These are phyloP conservation scores for Nakaseomyces bracarensis DNA, from an alignment of 1,139 yeast species.

Conservation along the genomic window DNA sequence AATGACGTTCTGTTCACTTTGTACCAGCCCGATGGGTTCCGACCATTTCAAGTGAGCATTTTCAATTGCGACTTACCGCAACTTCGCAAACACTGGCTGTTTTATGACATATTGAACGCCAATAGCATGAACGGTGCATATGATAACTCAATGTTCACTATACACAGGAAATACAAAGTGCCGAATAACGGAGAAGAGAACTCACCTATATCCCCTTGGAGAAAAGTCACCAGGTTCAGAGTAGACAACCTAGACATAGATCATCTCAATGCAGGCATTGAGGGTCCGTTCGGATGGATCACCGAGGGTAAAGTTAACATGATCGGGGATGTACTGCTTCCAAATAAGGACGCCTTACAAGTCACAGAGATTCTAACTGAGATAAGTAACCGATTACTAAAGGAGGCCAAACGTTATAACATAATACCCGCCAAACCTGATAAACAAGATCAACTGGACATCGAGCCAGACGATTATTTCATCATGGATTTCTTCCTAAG, in stretches of 20 bases:
- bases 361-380: conserved; percentile 21
- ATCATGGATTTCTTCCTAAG: conserved; percentile 71
- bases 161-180: conserved; percentile 64
- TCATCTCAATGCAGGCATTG: conserved; percentile 80
- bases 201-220: conserved; percentile 37
- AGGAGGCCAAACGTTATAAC: conserved; percentile 23
- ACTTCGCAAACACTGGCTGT: conserved; percentile 85
- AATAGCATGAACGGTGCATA: conserved; percentile 82
- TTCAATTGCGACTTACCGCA: conserved; percentile 75
- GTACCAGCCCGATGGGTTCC: conserved; percentile 68
- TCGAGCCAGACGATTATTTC: conserved; percentile 44
- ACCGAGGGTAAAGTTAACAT: conserved; percentile 85
- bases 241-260: conserved; percentile 81
- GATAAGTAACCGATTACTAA: conserved; percentile 20
- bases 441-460: conserved; percentile 23
- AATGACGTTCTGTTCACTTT: conserved; percentile 79
- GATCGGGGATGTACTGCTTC: conserved; percentile 61
- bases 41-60: conserved; percentile 79
- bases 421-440: conserved; percentile 13
- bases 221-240: conserved; percentile 66
- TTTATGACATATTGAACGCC: conserved; percentile 79
- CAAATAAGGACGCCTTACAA: conserved; percentile 22
- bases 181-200: conserved; percentile 7
- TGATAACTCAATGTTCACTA: conserved; percentile 86
- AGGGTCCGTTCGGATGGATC: conserved; percentile 97